Percentiles rank a stretch among this genome's conserved stretches.
phyloP scores from a whole-genome alignment of 306 rosid genomes.

The Astragalus glycyphyllos region DNA sequence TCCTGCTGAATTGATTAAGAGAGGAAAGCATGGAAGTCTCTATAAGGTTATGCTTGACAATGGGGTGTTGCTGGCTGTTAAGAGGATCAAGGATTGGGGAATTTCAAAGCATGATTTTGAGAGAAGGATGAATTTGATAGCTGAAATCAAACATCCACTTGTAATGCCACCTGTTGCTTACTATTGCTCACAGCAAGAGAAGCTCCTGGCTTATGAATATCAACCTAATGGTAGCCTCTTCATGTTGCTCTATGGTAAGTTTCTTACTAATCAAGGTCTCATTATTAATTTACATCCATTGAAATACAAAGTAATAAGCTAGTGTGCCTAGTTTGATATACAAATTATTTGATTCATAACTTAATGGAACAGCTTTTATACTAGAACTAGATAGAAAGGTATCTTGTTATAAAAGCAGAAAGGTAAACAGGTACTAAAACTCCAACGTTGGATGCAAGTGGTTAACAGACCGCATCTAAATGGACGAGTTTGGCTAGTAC shows the following conservation, averaged over 20 bases:
- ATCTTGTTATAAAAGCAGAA: no score
- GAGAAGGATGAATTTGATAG: conserved; percentile 57
- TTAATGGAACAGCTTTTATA: no score
- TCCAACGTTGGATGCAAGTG: no score
- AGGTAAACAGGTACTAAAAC: no score
- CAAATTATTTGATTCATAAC: not conserved
- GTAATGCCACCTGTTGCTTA: conserved; percentile 68
- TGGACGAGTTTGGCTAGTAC: no score
- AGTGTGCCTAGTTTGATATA: conserved; percentile 17
- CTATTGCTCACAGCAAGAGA: conserved; percentile 75
- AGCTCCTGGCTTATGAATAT: conserved; percentile 73
- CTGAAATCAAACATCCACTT: conserved; percentile 54
- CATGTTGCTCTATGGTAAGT: conserved; percentile 68
- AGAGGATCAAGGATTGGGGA: conserved; percentile 75
- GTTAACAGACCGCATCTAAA: no score
- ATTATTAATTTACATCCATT: not conserved
- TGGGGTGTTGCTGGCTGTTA: conserved; percentile 64
- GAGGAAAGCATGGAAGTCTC: conserved; percentile 77
- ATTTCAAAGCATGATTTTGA: conserved; percentile 59
- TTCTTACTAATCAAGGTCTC: not conserved
- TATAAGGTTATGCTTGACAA: conserved; percentile 67
- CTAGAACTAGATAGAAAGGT: no score
- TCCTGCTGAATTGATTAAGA: conserved; percentile 73
- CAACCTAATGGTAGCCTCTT: conserved; percentile 78
- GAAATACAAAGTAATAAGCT: not conserved